Base-by-base conservation (phyloP, 2,329 filamentous ascomycete genomes). In the Trichocomaceae sp. region DNA sequence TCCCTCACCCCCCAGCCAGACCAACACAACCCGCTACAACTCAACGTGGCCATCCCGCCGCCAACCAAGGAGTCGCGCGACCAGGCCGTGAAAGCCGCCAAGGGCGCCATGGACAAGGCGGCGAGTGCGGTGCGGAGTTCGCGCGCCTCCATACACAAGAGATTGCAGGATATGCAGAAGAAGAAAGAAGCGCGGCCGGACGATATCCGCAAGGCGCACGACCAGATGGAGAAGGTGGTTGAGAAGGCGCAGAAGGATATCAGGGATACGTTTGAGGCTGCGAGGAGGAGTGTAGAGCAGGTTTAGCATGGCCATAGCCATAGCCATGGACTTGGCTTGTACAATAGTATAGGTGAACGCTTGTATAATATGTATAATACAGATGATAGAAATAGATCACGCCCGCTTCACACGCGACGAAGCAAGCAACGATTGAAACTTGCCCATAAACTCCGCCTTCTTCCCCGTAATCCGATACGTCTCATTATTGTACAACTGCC, bases 201-300 rank as follows among this genome's bases (percentile, higher is more conserved):
- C 62, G 73, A 76, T 60, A 60, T 75, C 54, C 68, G 69, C 48
- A 77, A 73, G 61, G 73, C 74, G 22, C 69, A 74, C 55, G 72
- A 74, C 57, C 67, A 72, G 58, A 76, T 78, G 75, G 75, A 78
- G 60, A 76, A 75, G 58, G 57, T 73, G 45, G 69, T 71, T 19
- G 72, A 74, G 47, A 75, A 72, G 62, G 75, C 73, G 13, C 73
- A 75, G 55, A 75, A 72, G 59, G 74, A 75, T 52, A 69, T 72
- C 47, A 77, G 74, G 62, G 72, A 73, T 57, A 58, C 75, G 7
- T 76, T 74, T 58, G 74, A 76, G 45, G 64, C 60, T 8, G 72
- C 70, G 23, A 72, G 62, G 60, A 74, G 69, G 63, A 63, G 62
- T 1, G 60, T 74, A 55, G 70, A 74, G 58, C 64, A 69, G 57